Evolutionary conservation across 306 rosid species (phyloP).

Genomic region (Nissolia schottii): DNA sequence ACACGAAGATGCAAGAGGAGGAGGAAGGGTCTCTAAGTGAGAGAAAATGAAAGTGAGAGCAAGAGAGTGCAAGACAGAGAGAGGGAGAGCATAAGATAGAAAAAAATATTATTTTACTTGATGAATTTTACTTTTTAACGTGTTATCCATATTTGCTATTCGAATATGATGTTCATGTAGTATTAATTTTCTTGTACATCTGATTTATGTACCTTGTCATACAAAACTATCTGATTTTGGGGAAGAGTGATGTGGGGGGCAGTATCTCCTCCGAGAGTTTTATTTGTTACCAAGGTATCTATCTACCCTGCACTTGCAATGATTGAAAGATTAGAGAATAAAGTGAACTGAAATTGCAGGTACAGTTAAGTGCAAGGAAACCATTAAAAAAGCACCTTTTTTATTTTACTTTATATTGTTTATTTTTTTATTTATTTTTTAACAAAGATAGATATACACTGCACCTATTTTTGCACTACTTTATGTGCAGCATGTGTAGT

Average conservation of each 20-base stretch:
- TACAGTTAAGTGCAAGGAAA: not conserved
- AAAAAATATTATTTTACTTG: too few species aligned
- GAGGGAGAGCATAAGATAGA: too few species aligned
- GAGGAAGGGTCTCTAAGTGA: too few species aligned
- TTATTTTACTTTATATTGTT: too few species aligned
- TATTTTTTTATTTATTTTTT: too few species aligned
- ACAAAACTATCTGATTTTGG: not conserved
- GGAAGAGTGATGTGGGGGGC: not conserved
- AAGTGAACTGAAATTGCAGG: not conserved
- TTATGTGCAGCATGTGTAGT: not conserved
- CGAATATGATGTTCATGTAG: too few species aligned
- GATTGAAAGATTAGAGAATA: not conserved
- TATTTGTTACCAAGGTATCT: not conserved
- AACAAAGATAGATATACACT: too few species aligned
- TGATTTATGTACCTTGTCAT: not conserved
- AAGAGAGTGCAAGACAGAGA: too few species aligned
- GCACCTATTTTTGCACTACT: not conserved
- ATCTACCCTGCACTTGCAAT: not conserved
- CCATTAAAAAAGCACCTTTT: not conserved
- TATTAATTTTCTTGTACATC: not conserved
- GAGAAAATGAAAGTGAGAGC: too few species aligned
- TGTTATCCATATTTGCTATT: too few species aligned
- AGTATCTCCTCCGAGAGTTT: not conserved
- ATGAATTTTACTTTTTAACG: too few species aligned
- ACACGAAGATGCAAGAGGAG: too few species aligned